A percentile compares a stretch with the other conserved stretches of the same genome.
Evolutionary conservation across 805 yeast species (phyloP).

Genomic region (Schwanniomyces occidentalis): DNA sequence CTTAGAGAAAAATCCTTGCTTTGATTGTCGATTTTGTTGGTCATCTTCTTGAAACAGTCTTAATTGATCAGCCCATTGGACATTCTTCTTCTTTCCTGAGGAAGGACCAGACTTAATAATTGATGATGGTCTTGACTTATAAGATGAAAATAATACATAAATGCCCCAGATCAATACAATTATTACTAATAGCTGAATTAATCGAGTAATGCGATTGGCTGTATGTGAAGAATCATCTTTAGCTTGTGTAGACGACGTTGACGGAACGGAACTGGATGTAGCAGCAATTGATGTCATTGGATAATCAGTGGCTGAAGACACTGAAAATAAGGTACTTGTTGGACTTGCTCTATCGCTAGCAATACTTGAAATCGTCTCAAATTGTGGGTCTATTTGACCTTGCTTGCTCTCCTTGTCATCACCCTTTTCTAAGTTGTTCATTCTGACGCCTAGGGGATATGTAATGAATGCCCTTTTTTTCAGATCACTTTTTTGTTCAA

Average conservation of each 20-base stretch:
- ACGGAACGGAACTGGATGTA: neutral
- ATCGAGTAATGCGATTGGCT: slow-evolving; percentile 26
- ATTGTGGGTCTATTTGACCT: neutral
- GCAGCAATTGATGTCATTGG: neutral
- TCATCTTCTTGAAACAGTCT: slow-evolving; percentile 34
- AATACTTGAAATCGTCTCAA: neutral
- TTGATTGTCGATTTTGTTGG: slow-evolving; percentile 19
- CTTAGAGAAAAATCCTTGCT: slow-evolving; percentile 38
- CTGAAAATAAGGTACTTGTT: neutral
- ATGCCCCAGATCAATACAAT: slow-evolving; percentile 41
- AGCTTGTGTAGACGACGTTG: neutral
- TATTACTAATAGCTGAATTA: slow-evolving; percentile 41
- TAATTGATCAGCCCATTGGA: slow-evolving; percentile 49
- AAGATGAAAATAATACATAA: slow-evolving; percentile 37
- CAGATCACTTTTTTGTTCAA: slow-evolving; percentile 12
- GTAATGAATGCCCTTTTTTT: slow-evolving; percentile 23
- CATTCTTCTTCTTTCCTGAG: slow-evolving; percentile 40
- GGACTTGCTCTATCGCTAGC: neutral
- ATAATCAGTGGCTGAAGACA: neutral
- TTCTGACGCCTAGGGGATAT: slow-evolving; percentile 29
- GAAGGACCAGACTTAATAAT: slow-evolving; percentile 37
- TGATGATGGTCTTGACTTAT: slow-evolving; percentile 40
- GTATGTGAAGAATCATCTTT: slow-evolving; percentile 1
- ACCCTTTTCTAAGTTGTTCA: slow-evolving; percentile 2
- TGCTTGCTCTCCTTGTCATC: slow-evolving; percentile 1